Evolutionary conservation across 768 basidiomycete species (phyloP).

Genomic region (Hericium alpestre): DNA sequence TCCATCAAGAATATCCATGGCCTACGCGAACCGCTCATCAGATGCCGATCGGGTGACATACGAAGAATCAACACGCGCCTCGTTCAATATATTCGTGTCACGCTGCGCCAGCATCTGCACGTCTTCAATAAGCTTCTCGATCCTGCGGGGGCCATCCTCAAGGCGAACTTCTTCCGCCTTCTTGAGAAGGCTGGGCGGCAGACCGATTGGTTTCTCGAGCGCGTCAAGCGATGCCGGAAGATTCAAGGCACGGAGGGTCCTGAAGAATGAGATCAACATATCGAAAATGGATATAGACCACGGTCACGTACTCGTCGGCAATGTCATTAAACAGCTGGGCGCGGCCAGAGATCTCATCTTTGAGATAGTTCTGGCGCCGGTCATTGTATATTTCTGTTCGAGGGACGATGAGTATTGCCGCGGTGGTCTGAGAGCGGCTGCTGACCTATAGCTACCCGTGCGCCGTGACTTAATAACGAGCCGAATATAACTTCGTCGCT

Average conservation of each 20-base stretch:
- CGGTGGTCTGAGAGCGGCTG: background rate
- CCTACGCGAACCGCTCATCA: constrained; percentile 37
- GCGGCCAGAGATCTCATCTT: constrained; percentile 52
- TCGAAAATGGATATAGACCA: background rate
- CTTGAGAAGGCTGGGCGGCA: constrained; percentile 78
- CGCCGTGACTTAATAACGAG: constrained; percentile 77
- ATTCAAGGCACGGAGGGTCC: constrained; percentile 58
- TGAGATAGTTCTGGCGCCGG: constrained; percentile 58
- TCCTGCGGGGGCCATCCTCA: constrained; percentile 63
- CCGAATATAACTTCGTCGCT: constrained; percentile 56
- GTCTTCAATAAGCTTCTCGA: constrained; percentile 65
- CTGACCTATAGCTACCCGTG: constrained; percentile 78
- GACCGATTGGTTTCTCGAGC: constrained; percentile 72
- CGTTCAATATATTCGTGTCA: constrained; percentile 55
- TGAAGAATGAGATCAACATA: constrained; percentile 18
- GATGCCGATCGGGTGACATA: background rate
- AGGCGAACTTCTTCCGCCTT: constrained; percentile 79
- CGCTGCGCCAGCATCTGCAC: constrained; percentile 55
- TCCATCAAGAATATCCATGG: constrained; percentile 81
- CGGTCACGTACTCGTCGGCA: constrained; percentile 38
- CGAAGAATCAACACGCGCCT: constrained; percentile 39
- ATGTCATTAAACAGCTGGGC: constrained; percentile 54
- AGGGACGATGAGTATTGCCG: background rate
- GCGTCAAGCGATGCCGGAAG: constrained; percentile 84
- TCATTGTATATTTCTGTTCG: constrained; percentile 75